phyloP scores from a whole-genome alignment of 2,329 filamentous ascomycete genomes.

The Arthrobotrys pseudoclavata region DNA sequence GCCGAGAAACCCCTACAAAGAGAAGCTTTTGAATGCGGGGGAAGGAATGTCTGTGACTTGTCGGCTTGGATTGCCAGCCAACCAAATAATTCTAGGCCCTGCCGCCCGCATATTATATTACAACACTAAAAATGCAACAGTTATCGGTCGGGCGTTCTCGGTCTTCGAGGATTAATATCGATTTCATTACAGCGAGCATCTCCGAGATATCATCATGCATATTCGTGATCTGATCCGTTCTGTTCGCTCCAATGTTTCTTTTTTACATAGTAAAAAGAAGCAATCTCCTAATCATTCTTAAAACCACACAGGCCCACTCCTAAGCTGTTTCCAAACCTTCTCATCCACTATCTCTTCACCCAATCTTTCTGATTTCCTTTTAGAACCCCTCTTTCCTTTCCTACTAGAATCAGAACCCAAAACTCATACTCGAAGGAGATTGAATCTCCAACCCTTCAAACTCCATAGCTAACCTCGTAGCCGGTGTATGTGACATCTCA shows the following conservation, averaged over 20 bases:
- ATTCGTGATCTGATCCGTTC: background rate
- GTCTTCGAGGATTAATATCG: background rate
- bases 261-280: background rate
- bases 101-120: conserved; percentile 12
- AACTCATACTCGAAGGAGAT: conserved; percentile 6
- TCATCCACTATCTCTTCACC: conserved; percentile 33
- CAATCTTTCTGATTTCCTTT: background rate
- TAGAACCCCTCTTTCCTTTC: background rate
- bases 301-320: conserved; percentile 41
- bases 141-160: conserved; percentile 8
- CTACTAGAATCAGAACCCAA: conserved; percentile 6
- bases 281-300: background rate
- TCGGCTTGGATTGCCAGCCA: conserved; percentile 4
- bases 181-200: conserved; percentile 2
- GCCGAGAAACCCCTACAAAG: conserved; percentile 3
- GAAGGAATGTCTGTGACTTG: conserved; percentile 15
- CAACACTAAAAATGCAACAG: conserved; percentile 55
- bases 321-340: conserved; percentile 47
- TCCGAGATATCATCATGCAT: background rate
- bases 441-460: conserved; percentile 23
- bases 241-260: background rate
- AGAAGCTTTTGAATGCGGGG: background rate
- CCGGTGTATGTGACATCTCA: conserved; percentile 3
- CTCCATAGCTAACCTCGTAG: conserved; percentile 17
- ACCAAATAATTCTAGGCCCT: conserved; percentile 1